Percentiles rank a stretch among this genome's conserved stretches.
phyloP scores from a whole-genome alignment of 352 stramenopile species.

The Detonula confervacea region DNA sequence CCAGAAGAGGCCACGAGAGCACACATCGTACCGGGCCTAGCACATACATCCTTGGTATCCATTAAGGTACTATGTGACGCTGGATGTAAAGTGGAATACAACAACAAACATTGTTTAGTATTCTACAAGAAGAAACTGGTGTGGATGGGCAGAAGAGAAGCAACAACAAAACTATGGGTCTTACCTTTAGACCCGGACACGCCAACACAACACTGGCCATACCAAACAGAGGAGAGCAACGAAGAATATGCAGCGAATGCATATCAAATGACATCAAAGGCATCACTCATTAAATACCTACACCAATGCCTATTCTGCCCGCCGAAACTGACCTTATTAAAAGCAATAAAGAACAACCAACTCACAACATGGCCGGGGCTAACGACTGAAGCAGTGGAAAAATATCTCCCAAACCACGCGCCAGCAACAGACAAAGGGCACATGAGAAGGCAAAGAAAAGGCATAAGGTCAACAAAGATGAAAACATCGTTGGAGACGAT shows the following conservation, averaged over 20 bases:
- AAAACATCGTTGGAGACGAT: not conserved
- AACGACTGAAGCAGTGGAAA: conserved; percentile 1
- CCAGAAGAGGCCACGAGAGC: conserved; percentile 9
- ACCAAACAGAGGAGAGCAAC: too few species aligned
- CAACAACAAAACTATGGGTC: not conserved
- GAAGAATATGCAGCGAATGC: not conserved
- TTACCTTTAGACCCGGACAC: too few species aligned
- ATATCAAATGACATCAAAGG: not conserved
- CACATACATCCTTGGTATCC: conserved; percentile 18
- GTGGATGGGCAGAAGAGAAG: not conserved
- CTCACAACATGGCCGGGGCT: conserved; percentile 30
- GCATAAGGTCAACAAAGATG: not conserved
- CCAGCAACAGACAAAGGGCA: conserved; percentile 13
- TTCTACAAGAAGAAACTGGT: not conserved
- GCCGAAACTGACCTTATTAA: conserved; percentile 5
- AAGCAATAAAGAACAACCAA: conserved; percentile 34
- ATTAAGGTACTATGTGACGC: conserved; percentile 18
- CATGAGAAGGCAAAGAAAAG: conserved; percentile 15
- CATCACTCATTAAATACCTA: not conserved
- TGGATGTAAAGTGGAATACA: conserved; percentile 19
- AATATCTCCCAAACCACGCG: not conserved
- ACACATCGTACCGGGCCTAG: conserved; percentile 22
- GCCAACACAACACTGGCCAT: too few species aligned
- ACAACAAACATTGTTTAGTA: not conserved
- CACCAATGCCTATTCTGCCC: not conserved